Percentiles rank a stretch among this genome's conserved stretches.
phyloP scores from a whole-genome alignment of 176 grass and related monocot species.

The barley (Hordeum vulgare) region MorexV3_pseudomolecules_assembly NC_058522.1:22880109-22880608 shows the following conservation, averaged over 20 bases:
- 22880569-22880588: constrained; percentile 71
- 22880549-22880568: constrained; percentile 57
- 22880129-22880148: constrained; percentile 18
- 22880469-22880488: neutral
- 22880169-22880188: neutral
- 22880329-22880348: constrained; percentile 23
- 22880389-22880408: neutral
- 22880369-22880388: too few species aligned
- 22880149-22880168: constrained; percentile 64
- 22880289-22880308: constrained; percentile 53
- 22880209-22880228: neutral
- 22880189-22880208: too few species aligned
- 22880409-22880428: neutral
- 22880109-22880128: constrained; percentile 22
- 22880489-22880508: too few species aligned
- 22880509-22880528: too few species aligned
- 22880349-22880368: neutral
- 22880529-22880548: neutral
- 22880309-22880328: constrained; percentile 75
- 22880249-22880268: neutral
- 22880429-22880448: constrained; percentile 66
- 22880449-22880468: constrained; percentile 96
- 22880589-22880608: constrained; percentile 77
- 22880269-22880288: neutral
- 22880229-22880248: neutral